A percentile compares a stretch with the other conserved stretches of the same genome.
phyloP scores from a whole-genome alignment of 1,284 basidiomycete species.

The Trametes pubescens region DNA sequence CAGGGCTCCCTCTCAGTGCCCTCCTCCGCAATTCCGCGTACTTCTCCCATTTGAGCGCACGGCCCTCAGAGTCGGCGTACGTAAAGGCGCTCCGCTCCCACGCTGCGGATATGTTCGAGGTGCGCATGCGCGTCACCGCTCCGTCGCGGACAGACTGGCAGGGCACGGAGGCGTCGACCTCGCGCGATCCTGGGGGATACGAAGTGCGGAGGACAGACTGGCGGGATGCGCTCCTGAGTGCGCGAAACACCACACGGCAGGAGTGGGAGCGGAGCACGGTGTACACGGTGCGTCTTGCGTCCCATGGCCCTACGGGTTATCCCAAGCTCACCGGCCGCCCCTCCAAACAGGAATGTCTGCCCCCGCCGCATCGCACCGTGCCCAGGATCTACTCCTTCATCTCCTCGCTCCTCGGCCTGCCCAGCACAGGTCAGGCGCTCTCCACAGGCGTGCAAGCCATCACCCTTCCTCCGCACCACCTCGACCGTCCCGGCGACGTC shows the following conservation, averaged over 20 bases:
- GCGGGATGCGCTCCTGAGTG: constrained; percentile 39
- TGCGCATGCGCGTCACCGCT: constrained; percentile 62
- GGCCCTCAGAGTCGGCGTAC: constrained; percentile 54
- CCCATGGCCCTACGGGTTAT: neutral
- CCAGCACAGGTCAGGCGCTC: constrained; percentile 15
- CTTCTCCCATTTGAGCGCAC: constrained; percentile 37
- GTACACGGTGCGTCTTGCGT: constrained; percentile 63
- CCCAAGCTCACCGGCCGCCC: neutral
- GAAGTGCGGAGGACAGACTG: constrained; percentile 66
- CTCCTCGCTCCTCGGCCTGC: constrained; percentile 47
- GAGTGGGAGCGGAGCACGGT: constrained; percentile 70
- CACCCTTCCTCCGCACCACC: constrained; percentile 64
- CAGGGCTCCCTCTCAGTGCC: constrained; percentile 67
- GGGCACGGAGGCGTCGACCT: constrained; percentile 36
- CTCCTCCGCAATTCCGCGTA: constrained; percentile 53
- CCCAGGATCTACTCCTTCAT: constrained; percentile 57
- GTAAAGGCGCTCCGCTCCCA: constrained; percentile 62
- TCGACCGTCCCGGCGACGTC: constrained; percentile 58
- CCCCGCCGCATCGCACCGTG: constrained; percentile 56
- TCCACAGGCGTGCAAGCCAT: constrained; percentile 56
- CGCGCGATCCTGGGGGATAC: constrained; percentile 53
- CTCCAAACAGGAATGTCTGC: constrained; percentile 72
- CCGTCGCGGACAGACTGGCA: constrained; percentile 51
- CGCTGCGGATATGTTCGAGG: constrained; percentile 56
- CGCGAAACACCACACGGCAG: constrained; percentile 46